Conservation (phyloP, 768 basidiomycete genomes). For the Russula sp. region DNA sequence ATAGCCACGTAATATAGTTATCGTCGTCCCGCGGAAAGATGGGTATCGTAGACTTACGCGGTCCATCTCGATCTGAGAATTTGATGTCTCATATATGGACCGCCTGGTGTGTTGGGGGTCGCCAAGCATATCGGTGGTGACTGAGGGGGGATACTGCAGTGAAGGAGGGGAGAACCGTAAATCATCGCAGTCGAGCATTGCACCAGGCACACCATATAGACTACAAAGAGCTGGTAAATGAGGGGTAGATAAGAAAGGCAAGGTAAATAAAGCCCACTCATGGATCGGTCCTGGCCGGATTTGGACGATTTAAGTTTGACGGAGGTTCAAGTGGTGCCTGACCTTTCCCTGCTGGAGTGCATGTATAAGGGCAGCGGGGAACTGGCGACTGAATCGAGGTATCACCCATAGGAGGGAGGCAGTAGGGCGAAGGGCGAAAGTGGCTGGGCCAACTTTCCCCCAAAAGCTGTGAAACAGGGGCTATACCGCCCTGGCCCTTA, state of each 20-base stretch:
- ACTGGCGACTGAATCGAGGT: neutral
- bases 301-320: neutral
- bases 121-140: neutral
- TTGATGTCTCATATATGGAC: no score
- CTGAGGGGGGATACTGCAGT: no score
- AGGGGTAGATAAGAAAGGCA: neutral
- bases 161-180: neutral
- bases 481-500: neutral
- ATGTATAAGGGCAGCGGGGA: neutral
- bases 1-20: neutral
- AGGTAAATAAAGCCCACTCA: neutral
- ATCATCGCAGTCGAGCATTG: neutral
- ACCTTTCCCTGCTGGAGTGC: neutral
- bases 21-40: neutral
- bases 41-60: neutral
- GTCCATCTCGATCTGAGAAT: neutral
- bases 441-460: neutral
- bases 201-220: neutral
- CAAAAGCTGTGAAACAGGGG: neutral
- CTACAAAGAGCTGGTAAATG: neutral
- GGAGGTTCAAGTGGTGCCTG: neutral
- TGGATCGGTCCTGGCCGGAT: neutral
- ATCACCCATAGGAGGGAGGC: neutral
- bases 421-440: neutral
- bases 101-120: neutral